Base-by-base conservation (phyloP, 2,329 filamentous ascomycete species). In the Xylariales sp. region DNA sequence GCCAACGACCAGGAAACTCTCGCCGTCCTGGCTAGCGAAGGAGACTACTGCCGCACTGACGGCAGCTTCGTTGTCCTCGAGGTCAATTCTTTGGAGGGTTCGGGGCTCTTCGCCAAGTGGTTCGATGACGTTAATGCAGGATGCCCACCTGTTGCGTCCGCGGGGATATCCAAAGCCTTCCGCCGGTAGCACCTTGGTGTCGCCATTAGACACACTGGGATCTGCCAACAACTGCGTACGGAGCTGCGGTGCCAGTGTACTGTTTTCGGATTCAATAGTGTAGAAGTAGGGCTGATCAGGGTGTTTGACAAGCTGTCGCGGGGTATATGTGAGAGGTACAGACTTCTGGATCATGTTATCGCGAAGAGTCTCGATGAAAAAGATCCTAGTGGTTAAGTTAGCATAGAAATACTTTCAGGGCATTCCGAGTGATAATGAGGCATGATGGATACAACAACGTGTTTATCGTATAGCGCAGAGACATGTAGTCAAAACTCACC, bases 101-200 rank as follows among this genome's bases (percentile, higher is more conserved):
- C n/a, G 24, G n/a, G 65, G 69, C 54, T 93, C 90, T 35, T 85
- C 78, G n/a, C 71, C 76, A 3, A 91, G 60, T 0, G 93, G 90
- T 56, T 98, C 93, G n/a, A 98, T 75, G 14, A 96, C 78, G 55
- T 88, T 89, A 51, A 98, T 90, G 62, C 90, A 97, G 6, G 91
- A 96, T 29, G 93, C 88, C 93, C 93, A 98, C 50, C 91, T 86
- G 14, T 86, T 84, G 45, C 78, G 81, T 19, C 82, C 89, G 43
- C 83, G 80, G 8, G 93, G 86, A 55, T 96, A 88, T 2, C 93
- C 91, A 58, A 98, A 96, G 4, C 95, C 86, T 50, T 84, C 79
- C 1, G 88, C 78, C 0, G 87, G 82, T 3, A 93, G 71, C 9
- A 82, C 71, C 4, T 73, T 70, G n/a, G 77, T 72, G 48, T 89